phyloP scores from a whole-genome alignment of 1,139 yeast genomes.

The Geotrichum restrictum region DNA sequence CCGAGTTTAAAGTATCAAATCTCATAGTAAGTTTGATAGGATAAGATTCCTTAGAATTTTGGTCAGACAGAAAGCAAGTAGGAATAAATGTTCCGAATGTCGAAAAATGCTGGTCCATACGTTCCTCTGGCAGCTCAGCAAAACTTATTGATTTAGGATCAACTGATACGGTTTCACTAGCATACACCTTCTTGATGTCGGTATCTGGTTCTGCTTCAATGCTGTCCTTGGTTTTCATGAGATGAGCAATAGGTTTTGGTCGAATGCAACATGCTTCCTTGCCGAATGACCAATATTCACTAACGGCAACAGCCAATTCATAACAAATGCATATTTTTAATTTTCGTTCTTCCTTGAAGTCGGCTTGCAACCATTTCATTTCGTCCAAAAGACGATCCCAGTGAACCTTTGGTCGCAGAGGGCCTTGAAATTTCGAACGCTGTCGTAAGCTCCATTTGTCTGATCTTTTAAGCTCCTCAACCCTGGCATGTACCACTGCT shows the following conservation, averaged over 20 bases:
- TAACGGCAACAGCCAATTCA: conserved; percentile 63
- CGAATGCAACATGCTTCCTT: conserved; percentile 58
- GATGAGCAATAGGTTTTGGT: conserved; percentile 39
- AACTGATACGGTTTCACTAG: neutral
- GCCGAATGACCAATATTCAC: conserved; percentile 76
- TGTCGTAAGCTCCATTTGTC: conserved; percentile 92
- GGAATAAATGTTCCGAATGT: conserved; percentile 8
- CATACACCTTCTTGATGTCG: neutral
- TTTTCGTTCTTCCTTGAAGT: conserved; percentile 67
- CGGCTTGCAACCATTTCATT: conserved; percentile 79
- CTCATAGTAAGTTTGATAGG: conserved; percentile 59
- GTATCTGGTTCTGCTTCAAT: conserved; percentile 2
- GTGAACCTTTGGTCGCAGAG: conserved; percentile 55
- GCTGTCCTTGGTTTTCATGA: conserved; percentile 25
- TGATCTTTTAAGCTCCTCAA: conserved; percentile 83
- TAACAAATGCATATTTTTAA: conserved; percentile 68
- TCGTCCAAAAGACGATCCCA: conserved; percentile 78
- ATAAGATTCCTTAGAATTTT: neutral
- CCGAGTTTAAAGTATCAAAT: conserved; percentile 49
- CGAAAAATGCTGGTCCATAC: neutral
- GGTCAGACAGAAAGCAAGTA: conserved; percentile 2
- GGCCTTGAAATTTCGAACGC: conserved; percentile 68
- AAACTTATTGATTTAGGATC: conserved; percentile 4
- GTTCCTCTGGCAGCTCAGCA: neutral
- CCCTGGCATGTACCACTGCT: conserved; percentile 85